A percentile compares a stretch with the other conserved stretches of the same genome.
Evolutionary conservation across 176 grass and related monocot genomes (phyloP).

Genomic region (Oryza glumipatula): DNA sequence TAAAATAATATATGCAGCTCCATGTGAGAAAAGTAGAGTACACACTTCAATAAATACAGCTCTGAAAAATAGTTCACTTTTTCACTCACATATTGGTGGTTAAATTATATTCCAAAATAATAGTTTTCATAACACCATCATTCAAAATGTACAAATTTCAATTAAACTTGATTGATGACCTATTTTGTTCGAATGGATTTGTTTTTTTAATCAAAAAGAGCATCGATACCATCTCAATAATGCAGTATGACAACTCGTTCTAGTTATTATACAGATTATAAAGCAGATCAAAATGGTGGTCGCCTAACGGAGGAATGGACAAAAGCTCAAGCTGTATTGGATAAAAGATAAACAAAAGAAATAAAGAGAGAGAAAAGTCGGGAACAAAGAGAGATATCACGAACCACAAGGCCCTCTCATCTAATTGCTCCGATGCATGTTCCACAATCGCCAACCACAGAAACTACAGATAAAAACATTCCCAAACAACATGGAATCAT

Average conservation of each 20-base stretch:
- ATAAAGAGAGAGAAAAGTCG: background rate
- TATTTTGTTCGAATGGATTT: background rate
- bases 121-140: background rate
- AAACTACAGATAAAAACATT: constrained; percentile 11
- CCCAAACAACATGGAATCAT: background rate
- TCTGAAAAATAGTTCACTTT: background rate
- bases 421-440: background rate
- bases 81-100: background rate
- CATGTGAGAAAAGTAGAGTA: background rate
- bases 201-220: background rate
- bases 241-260: background rate
- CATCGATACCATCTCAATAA: background rate
- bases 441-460: background rate
- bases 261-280: background rate
- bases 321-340: background rate
- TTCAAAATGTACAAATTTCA: background rate
- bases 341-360: background rate
- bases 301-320: constrained; percentile 9
- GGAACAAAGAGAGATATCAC: background rate
- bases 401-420: background rate
- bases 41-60: background rate
- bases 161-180: background rate
- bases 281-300: background rate
- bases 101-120: too few species aligned
- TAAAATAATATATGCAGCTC: background rate